Conservation (phyloP, 768 basidiomycete genomes). For the Russula compacta region DNA sequence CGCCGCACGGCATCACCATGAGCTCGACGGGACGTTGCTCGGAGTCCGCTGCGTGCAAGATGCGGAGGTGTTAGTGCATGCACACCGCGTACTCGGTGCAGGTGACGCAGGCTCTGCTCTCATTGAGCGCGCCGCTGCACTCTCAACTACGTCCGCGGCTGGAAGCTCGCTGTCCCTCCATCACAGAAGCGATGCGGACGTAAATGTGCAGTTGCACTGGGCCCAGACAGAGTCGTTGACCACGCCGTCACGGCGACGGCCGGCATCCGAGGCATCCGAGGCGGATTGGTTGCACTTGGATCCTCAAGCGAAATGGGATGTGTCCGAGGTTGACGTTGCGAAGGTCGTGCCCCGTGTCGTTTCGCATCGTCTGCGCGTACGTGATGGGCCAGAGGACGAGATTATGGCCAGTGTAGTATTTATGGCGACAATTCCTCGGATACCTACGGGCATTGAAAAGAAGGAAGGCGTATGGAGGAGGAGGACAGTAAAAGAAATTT, state of each 20-base stretch:
- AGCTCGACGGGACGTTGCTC: conserved; percentile 60
- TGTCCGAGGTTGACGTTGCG: conserved; percentile 68
- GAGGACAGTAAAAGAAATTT: conserved; percentile 55
- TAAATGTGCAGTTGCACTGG: conserved; percentile 3
- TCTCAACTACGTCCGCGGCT: background rate
- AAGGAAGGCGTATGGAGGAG: conserved; percentile 29
- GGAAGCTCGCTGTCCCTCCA: conserved; percentile 1
- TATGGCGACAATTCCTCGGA: conserved; percentile 35
- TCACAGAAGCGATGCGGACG: background rate
- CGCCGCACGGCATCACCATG: conserved; percentile 61
- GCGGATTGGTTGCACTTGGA: conserved; percentile 15
- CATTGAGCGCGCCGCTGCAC: conserved; percentile 26
- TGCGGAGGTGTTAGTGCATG: conserved; percentile 57
- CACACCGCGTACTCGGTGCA: conserved; percentile 53
- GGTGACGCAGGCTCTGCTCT: conserved; percentile 56
- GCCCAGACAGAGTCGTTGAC: background rate
- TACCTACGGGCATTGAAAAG: conserved; percentile 14
- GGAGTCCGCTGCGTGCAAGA: conserved; percentile 53
- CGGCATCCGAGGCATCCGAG: background rate
- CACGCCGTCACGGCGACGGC: background rate
- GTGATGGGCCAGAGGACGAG: conserved; percentile 63
- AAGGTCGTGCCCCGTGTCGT: conserved; percentile 64
- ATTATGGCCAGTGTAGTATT: conserved; percentile 53
- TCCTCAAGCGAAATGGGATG: conserved; percentile 37
- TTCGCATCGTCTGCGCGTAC: conserved; percentile 64